Conservation (phyloP, 2,329 filamentous ascomycete species). For the Fusarium sambucinum region DNA sequence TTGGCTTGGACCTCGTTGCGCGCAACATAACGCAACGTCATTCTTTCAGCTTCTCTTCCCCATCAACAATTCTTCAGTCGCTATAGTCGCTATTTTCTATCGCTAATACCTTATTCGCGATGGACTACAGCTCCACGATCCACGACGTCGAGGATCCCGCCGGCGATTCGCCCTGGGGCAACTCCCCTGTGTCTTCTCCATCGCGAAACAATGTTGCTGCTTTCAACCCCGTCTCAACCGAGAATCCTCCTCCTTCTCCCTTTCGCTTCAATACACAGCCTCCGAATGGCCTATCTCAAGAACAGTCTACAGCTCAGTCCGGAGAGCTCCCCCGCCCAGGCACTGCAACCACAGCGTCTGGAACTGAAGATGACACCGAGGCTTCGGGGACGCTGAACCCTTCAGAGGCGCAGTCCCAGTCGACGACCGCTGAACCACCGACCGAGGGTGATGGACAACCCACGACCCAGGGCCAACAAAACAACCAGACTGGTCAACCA, state of each 20-base stretch:
- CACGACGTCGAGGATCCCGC: conserved; percentile 66
- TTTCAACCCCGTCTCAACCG: conserved; percentile 58
- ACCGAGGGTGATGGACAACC: conserved; percentile 25
- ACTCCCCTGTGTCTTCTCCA: conserved; percentile 65
- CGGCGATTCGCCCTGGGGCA: conserved; percentile 68
- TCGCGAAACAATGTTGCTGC: conserved; percentile 58
- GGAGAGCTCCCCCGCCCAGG: conserved; percentile 61
- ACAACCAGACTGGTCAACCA: conserved; percentile 38
- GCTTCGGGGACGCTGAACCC: conserved; percentile 48
- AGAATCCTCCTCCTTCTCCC: conserved; percentile 52
- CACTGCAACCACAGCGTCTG: conserved; percentile 61
- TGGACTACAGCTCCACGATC: conserved; percentile 71
- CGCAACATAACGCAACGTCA: conserved; percentile 48
- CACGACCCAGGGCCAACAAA: conserved; percentile 48
- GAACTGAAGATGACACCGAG: conserved; percentile 57
- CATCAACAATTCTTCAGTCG: conserved; percentile 26
- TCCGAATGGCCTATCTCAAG: conserved; percentile 58
- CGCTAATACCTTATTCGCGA: conserved; percentile 49
- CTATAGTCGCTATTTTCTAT: conserved; percentile 20
- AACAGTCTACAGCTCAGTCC: conserved; percentile 51
- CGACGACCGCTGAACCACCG: conserved; percentile 32
- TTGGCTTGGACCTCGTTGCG: conserved; percentile 28
- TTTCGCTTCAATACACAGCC: conserved; percentile 59
- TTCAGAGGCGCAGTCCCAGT: conserved; percentile 35
- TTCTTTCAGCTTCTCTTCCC: conserved; percentile 34